Percentiles rank a stretch among this genome's conserved stretches.
These are phyloP conservation scores for Fusarium sp. DNA, from an alignment of 2,329 filamentous ascomycete genomes.

Conservation along the genomic window DNA sequence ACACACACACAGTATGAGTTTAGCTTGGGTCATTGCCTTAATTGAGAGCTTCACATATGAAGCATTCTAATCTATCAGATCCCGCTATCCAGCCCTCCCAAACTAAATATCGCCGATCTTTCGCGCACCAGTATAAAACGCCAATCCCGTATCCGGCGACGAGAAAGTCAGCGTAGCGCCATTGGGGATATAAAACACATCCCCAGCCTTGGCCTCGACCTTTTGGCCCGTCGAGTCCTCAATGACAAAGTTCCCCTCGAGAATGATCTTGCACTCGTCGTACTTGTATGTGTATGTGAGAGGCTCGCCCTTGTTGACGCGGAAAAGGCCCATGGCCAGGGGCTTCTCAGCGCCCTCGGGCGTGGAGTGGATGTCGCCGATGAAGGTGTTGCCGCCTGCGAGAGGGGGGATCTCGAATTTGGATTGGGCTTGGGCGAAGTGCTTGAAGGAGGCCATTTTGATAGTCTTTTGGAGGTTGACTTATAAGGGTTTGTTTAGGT, in stretches of 20 bases:
- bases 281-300: slow-evolving; percentile 76
- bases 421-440: slow-evolving; percentile 66
- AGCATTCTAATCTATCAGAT: slow-evolving; percentile 25
- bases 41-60: neutral
- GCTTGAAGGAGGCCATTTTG: slow-evolving; percentile 55
- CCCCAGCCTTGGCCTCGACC: slow-evolving; percentile 67
- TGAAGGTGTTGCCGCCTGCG: slow-evolving; percentile 73
- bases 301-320: slow-evolving; percentile 72
- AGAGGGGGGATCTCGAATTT: slow-evolving; percentile 71
- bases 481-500: neutral
- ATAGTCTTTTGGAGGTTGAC: neutral
- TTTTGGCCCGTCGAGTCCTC: slow-evolving; percentile 68
- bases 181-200: slow-evolving; percentile 75
- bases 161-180: slow-evolving; percentile 73
- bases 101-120: slow-evolving; percentile 45
- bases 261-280: slow-evolving; percentile 78
- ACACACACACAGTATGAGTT: neutral
- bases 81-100: neutral
- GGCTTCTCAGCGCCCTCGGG: slow-evolving; percentile 66
- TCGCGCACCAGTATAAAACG: slow-evolving; percentile 62
- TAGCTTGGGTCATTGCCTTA: neutral
- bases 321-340: slow-evolving; percentile 71
- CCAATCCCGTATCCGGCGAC: slow-evolving; percentile 68
- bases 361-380: slow-evolving; percentile 69
- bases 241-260: slow-evolving; percentile 74